Evolutionary conservation across 306 rosid genomes (phyloP).

Genomic region (Castanopsis chinensis): DNA sequence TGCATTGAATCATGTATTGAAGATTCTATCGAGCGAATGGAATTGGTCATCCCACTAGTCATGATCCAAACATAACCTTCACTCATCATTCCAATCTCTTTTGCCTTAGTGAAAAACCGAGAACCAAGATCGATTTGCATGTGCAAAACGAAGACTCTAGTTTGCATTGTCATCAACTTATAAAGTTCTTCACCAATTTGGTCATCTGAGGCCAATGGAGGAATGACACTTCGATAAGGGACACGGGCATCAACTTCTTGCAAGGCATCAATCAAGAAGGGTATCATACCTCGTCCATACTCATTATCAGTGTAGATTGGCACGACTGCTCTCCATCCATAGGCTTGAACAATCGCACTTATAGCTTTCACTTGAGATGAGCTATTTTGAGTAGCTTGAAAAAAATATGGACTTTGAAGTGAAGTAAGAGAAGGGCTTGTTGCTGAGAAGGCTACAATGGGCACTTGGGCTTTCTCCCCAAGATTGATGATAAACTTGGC

Average conservation of each 20-base stretch:
- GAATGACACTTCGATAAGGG: constrained; percentile 16
- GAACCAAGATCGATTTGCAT: constrained; percentile 9
- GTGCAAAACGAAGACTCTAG: constrained; percentile 35
- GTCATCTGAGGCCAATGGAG: constrained; percentile 8
- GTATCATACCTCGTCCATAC: constrained; percentile 11
- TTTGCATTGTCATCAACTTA: constrained; percentile 30
- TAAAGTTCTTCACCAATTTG: constrained; percentile 17
- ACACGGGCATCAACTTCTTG: constrained; percentile 10
- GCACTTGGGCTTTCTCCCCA: too few relatives aligned
- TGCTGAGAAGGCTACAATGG: too few relatives aligned
- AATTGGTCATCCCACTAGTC: not conserved
- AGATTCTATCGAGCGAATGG: not conserved
- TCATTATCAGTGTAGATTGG: constrained; percentile 16
- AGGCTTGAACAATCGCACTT: constrained; percentile 15
- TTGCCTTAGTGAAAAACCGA: constrained; percentile 19
- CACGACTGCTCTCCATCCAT: constrained; percentile 28
- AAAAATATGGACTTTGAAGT: too few relatives aligned
- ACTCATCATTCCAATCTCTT: constrained; percentile 26
- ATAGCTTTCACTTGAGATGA: constrained; percentile 29
- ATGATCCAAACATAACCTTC: constrained; percentile 30
- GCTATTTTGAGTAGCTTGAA: not conserved
- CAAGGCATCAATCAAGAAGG: constrained; percentile 23
- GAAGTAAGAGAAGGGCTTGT: too few relatives aligned
- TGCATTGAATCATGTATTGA: constrained; percentile 4
- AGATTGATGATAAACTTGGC: too few relatives aligned